A percentile compares a stretch with the other conserved stretches of the same genome.
These are phyloP conservation scores for Elsinoe batatas DNA, from an alignment of 2,329 filamentous ascomycete genomes.

Conservation along the genomic window DNA sequence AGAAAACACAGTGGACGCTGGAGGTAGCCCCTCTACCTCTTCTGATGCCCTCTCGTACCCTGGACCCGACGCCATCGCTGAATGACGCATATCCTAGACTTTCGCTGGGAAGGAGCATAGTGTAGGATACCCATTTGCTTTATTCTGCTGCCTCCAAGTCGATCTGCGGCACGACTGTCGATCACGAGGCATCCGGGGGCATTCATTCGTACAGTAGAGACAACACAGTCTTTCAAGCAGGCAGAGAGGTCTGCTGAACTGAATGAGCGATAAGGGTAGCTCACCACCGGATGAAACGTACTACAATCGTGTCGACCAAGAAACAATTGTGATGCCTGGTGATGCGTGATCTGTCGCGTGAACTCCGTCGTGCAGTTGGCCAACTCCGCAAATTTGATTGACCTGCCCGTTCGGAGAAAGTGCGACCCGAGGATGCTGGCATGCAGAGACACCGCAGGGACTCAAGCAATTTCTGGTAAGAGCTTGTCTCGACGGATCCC, in stretches of 20 bases:
- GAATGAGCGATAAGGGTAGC: too few relatives aligned
- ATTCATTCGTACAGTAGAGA: not conserved
- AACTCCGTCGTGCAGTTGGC: not conserved
- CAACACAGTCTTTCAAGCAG: not conserved
- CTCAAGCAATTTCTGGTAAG: not conserved
- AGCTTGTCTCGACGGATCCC: not conserved
- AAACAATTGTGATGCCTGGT: not conserved
- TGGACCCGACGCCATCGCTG: not conserved
- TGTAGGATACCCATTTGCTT: slow-evolving; percentile 1
- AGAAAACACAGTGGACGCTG: slow-evolving; percentile 44
- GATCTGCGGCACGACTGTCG: not conserved
- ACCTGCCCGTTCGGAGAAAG: slow-evolving; percentile 5
- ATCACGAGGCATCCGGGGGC: not conserved
- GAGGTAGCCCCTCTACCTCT: slow-evolving; percentile 16
- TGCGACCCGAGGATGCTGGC: slow-evolving; percentile 1
- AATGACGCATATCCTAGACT: not conserved
- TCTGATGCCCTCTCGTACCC: not conserved
- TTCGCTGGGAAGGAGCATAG: not conserved
- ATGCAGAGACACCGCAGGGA: slow-evolving; percentile 6
- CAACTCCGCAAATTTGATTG: not conserved
- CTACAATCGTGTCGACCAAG: not conserved
- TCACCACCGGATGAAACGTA: not conserved
- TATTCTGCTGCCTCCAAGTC: not conserved
- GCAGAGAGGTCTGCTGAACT: too few relatives aligned
- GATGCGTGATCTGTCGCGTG: not conserved